phyloP scores from a whole-genome alignment of 148 eudicot genomes.

The Chenopodium album region DNA sequence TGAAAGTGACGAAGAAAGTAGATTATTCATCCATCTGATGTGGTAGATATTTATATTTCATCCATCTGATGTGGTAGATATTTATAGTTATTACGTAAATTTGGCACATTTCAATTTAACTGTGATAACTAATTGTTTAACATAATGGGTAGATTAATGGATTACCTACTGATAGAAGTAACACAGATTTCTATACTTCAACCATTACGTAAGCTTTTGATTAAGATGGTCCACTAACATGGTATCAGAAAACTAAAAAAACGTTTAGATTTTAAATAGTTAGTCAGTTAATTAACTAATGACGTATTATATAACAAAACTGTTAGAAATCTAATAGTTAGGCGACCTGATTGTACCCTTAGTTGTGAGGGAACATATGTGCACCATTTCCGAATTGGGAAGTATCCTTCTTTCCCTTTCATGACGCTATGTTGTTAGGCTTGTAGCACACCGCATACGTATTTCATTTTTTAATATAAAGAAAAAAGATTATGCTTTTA shows the following conservation, averaged over 20 bases:
- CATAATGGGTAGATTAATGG: background rate
- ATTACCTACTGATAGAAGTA: background rate
- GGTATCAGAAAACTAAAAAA: no score
- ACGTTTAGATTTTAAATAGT: no score
- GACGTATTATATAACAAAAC: no score
- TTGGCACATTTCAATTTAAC: background rate
- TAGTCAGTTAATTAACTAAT: no score
- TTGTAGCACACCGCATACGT: background rate
- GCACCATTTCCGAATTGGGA: constrained; percentile 12
- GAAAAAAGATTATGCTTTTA: background rate
- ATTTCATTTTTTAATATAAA: background rate
- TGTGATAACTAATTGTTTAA: background rate
- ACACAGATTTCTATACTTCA: no score
- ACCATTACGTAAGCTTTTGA: no score
- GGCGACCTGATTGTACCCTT: background rate
- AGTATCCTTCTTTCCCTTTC: constrained; percentile 13
- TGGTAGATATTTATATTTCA: background rate
- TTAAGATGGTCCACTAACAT: no score
- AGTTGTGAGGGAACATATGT: background rate
- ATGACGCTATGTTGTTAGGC: background rate
- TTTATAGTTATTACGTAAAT: no score
- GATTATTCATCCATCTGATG: background rate
- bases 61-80: background rate
- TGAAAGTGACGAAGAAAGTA: background rate
- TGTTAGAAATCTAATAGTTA: no score